These are phyloP conservation scores for Friedmanniomyces simplex DNA, from an alignment of 495 filamentous ascomycete genomes.

Conservation along the genomic window DNA sequence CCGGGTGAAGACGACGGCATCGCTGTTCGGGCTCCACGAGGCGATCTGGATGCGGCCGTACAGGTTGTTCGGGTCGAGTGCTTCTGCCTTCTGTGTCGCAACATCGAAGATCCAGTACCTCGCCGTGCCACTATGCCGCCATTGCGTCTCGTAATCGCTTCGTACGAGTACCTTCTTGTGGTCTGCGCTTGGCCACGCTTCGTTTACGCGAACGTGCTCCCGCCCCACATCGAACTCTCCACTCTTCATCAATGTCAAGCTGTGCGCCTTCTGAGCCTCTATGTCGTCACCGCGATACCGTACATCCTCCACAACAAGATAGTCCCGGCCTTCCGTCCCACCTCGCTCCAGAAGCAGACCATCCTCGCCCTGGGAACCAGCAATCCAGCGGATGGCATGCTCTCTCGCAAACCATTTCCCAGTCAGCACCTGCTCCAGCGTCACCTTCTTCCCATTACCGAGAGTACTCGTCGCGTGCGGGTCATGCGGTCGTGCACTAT, in stretches of 20 bases:
- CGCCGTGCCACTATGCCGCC: constrained; percentile 78
- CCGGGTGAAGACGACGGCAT: constrained; percentile 73
- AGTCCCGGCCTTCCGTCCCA: constrained; percentile 49
- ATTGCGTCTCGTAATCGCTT: constrained; percentile 61
- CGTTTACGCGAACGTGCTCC: constrained; percentile 39
- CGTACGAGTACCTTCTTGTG: constrained; percentile 73
- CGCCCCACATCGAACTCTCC: constrained; percentile 48
- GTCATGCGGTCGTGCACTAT: constrained; percentile 45
- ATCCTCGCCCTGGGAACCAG: constrained; percentile 73
- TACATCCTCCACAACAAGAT: constrained; percentile 80
- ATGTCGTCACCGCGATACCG: constrained; percentile 40
- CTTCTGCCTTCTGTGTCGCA: constrained; percentile 62
- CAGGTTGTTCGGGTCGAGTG: constrained; percentile 60
- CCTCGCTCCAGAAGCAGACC: constrained; percentile 65
- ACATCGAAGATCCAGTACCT: constrained; percentile 94
- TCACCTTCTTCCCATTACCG: constrained; percentile 67
- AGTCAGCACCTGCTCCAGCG: constrained; percentile 64
- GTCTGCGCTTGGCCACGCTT: constrained; percentile 69
- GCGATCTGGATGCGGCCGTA: constrained; percentile 71
- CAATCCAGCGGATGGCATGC: constrained; percentile 80
- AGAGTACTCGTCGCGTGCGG: constrained; percentile 51
- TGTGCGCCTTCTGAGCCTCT: constrained; percentile 29
- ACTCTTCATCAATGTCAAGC: constrained; percentile 64
- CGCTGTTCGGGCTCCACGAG: constrained; percentile 77
- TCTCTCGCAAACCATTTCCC: constrained; percentile 59